Conservation (phyloP, 371 early-diverging fungal genomes). For the Lichtheimia ornata region DNA sequence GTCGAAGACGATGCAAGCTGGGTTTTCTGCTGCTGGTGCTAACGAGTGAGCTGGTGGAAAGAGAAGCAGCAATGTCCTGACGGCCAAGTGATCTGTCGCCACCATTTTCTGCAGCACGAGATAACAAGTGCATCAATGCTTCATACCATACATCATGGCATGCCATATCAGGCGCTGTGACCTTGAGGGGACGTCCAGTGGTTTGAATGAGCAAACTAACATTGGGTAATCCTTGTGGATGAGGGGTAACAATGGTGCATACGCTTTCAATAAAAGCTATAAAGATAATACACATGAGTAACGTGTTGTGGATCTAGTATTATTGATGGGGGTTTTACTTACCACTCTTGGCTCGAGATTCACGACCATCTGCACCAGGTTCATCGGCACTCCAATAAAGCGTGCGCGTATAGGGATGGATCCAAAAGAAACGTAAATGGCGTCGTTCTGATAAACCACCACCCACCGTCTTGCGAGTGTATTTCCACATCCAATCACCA, state of each 20-base stretch:
- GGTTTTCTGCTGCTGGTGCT: slow-evolving; percentile 21
- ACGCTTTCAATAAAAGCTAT: slow-evolving; percentile 64
- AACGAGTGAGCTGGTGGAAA: slow-evolving; percentile 5
- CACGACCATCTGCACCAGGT: slow-evolving; percentile 54
- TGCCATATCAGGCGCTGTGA: slow-evolving; percentile 66
- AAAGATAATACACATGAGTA: too few relatives aligned
- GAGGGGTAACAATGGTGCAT: slow-evolving; percentile 34
- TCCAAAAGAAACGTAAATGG: slow-evolving; percentile 75
- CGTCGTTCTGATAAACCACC: slow-evolving; percentile 56
- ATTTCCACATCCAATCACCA: slow-evolving; percentile 74
- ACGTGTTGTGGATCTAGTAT: too few relatives aligned
- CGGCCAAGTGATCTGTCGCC: background rate
- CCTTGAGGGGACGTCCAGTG: slow-evolving; percentile 63
- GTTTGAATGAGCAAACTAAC: slow-evolving; percentile 69
- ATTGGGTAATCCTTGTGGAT: slow-evolving; percentile 44
- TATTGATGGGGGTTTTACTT: slow-evolving; percentile 5
- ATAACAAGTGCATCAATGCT: slow-evolving; percentile 16
- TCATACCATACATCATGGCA: slow-evolving; percentile 71
- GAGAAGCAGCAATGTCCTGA: background rate
- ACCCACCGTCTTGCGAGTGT: slow-evolving; percentile 57
- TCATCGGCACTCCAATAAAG: slow-evolving; percentile 71
- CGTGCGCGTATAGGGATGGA: slow-evolving; percentile 79
- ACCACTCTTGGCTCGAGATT: slow-evolving; percentile 58
- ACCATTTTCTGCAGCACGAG: background rate
- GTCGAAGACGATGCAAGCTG: slow-evolving; percentile 33